phyloP scores from a whole-genome alignment of 768 basidiomycete genomes.

The Amanita brunnescens region DNA sequence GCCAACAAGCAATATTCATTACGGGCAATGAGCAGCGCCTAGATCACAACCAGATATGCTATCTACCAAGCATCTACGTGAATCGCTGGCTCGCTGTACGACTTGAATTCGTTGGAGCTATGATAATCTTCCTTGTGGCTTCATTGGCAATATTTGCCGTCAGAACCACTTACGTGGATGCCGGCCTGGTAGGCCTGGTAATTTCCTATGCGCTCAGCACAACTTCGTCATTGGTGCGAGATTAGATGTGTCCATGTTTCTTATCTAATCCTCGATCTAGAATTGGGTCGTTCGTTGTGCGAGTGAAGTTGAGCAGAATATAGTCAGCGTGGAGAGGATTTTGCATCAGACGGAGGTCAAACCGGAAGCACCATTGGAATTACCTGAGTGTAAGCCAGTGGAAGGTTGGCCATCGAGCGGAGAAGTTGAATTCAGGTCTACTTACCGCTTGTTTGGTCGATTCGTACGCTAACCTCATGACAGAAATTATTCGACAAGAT shows the following conservation, averaged over 20 bases:
- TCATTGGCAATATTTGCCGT: constrained; percentile 59
- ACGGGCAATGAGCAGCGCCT: constrained; percentile 63
- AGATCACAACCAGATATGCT: constrained; percentile 81
- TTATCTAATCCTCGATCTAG: constrained; percentile 22
- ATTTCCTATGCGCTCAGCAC: constrained; percentile 79
- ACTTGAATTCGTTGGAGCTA: constrained; percentile 74
- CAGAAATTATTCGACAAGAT: constrained; percentile 67
- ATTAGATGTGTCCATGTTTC: neutral
- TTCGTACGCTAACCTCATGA: constrained; percentile 3
- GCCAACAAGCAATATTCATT: constrained; percentile 60
- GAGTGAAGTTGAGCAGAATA: constrained; percentile 85
- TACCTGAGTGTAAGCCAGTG: constrained; percentile 47
- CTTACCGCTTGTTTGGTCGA: neutral
- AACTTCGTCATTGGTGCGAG: constrained; percentile 67
- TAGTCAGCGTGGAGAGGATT: constrained; percentile 85
- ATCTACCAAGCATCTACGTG: constrained; percentile 60
- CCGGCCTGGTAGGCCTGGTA: constrained; percentile 81
- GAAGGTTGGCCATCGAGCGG: constrained; percentile 69
- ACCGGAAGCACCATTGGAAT: constrained; percentile 68
- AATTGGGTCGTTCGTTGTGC: constrained; percentile 80
- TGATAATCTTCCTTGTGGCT: constrained; percentile 71
- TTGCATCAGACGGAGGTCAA: constrained; percentile 68
- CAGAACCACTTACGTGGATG: constrained; percentile 72
- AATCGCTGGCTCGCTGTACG: constrained; percentile 83
- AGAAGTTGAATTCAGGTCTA: constrained; percentile 59